These are phyloP conservation scores for Phytophthora cryptogea DNA, from an alignment of 352 stramenopile species.

Conservation along the genomic window DNA sequence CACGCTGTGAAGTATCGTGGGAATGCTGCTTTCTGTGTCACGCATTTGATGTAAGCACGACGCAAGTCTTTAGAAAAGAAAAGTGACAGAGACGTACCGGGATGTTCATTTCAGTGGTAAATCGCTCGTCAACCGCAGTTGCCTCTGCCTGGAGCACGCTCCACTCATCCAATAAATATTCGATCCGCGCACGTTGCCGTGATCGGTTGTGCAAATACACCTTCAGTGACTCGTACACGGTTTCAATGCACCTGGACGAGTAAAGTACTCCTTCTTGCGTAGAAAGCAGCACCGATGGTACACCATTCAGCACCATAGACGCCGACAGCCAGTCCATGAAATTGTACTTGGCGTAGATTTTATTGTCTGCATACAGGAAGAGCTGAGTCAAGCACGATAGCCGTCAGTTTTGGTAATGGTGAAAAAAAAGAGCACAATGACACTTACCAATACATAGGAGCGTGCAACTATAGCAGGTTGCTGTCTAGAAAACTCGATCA, in stretches of 20 bases:
- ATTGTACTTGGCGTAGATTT: slow-evolving; percentile 83
- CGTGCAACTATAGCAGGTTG: slow-evolving; percentile 72
- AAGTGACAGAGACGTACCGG: slow-evolving; percentile 43
- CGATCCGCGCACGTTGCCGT: slow-evolving; percentile 76
- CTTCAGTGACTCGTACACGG: slow-evolving; percentile 85
- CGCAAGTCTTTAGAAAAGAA: background rate
- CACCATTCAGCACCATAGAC: slow-evolving; percentile 82
- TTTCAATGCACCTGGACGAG: slow-evolving; percentile 76
- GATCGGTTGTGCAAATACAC: slow-evolving; percentile 82
- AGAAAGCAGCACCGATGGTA: slow-evolving; percentile 80
- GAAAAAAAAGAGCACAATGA: background rate
- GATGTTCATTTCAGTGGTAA: slow-evolving; percentile 85
- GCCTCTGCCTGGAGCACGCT: slow-evolving; percentile 74
- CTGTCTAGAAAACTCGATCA: slow-evolving; percentile 72
- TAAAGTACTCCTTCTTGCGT: slow-evolving; percentile 86
- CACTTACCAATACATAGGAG: slow-evolving; percentile 82
- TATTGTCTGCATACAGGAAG: slow-evolving; percentile 85
- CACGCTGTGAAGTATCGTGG: slow-evolving; percentile 85
- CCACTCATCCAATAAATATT: slow-evolving; percentile 86
- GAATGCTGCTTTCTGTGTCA: slow-evolving; percentile 64
- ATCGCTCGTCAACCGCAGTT: slow-evolving; percentile 73
- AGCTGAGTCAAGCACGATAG: slow-evolving; percentile 41
- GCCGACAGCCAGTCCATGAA: slow-evolving; percentile 87
- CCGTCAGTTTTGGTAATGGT: slow-evolving; percentile 7
- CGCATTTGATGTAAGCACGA: slow-evolving; percentile 5